Evolutionary conservation across 352 stramenopile genomes (phyloP).

Genomic region (Plasmopara halstedii): DNA sequence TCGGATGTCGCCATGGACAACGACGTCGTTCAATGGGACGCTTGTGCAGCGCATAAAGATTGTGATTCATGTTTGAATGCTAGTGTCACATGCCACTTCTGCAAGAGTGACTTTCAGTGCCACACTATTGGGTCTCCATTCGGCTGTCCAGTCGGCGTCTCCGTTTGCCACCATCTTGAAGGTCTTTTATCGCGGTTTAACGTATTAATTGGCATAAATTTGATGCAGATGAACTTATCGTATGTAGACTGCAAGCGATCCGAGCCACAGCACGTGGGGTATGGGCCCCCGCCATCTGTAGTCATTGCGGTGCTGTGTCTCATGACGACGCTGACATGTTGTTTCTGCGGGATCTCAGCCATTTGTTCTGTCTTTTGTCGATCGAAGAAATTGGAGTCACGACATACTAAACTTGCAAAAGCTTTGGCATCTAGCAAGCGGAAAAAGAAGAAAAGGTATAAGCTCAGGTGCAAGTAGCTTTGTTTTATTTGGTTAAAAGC

Average conservation of each 20-base stretch:
- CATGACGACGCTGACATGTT: conserved; percentile 77
- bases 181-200: conserved; percentile 18
- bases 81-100: conserved; percentile 77
- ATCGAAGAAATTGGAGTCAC: conserved; percentile 13
- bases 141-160: conserved; percentile 65
- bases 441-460: conserved; percentile 32
- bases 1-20: background rate
- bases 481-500: background rate
- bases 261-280: conserved; percentile 71
- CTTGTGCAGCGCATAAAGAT: conserved; percentile 49
- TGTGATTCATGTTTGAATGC: conserved; percentile 72
- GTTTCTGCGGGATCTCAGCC: conserved; percentile 61
- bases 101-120: conserved; percentile 77
- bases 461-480: conserved; percentile 10
- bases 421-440: conserved; percentile 16
- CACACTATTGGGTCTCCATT: conserved; percentile 61
- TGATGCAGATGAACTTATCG: background rate
- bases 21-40: conserved; percentile 15
- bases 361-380: conserved; percentile 73
- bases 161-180: conserved; percentile 74
- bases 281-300: conserved; percentile 68
- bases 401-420: conserved; percentile 10
- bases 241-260: conserved; percentile 61
- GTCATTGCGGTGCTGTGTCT: conserved; percentile 80
- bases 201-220: background rate